A percentile compares a stretch with the other conserved stretches of the same genome.
Evolutionary conservation across 192 early-diverging fungal species (phyloP).

Genomic region (Nowakowskiella sp.): DNA sequence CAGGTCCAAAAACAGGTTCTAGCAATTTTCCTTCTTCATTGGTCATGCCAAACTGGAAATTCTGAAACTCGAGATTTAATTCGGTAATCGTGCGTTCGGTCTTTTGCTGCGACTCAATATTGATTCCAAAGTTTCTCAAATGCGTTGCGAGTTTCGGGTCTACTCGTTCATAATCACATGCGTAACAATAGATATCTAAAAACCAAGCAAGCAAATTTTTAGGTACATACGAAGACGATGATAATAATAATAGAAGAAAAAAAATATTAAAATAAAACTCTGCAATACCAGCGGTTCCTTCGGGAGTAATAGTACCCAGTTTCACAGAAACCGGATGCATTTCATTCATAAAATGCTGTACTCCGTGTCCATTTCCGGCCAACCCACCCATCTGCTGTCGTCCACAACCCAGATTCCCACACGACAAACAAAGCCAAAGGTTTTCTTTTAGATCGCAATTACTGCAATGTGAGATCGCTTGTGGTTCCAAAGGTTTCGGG

Average conservation of each 20-base stretch:
- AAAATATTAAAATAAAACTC: slow-evolving; percentile 5
- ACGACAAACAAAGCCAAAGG: slow-evolving; percentile 90
- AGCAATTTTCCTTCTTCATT: slow-evolving; percentile 87
- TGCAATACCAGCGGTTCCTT: slow-evolving; percentile 81
- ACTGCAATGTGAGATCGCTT: slow-evolving; percentile 58
- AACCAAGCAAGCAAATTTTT: slow-evolving; percentile 1
- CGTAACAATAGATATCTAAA: slow-evolving; percentile 75
- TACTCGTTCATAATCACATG: slow-evolving; percentile 70
- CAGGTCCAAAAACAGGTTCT: slow-evolving; percentile 76
- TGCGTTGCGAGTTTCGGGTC: slow-evolving; percentile 74
- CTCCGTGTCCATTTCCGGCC: slow-evolving; percentile 89
- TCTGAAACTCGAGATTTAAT: slow-evolving; percentile 31
- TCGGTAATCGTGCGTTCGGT: slow-evolving; percentile 45
- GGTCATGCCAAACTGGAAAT: slow-evolving; percentile 97
- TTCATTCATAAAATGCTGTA: slow-evolving; percentile 73
- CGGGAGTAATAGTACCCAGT: slow-evolving; percentile 94
- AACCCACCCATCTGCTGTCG: slow-evolving; percentile 86
- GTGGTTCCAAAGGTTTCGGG: slow-evolving; percentile 28
- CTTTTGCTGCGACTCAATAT: slow-evolving; percentile 71
- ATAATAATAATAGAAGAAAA: not conserved
- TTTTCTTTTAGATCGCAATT: slow-evolving; percentile 85
- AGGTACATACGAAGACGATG: too few species aligned
- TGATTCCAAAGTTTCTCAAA: slow-evolving; percentile 83
- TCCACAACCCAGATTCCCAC: slow-evolving; percentile 91
- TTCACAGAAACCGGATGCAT: slow-evolving; percentile 81